Evolutionary conservation across 2,329 filamentous ascomycete species (phyloP).

Genomic region (Aureobasidium sp.): DNA sequence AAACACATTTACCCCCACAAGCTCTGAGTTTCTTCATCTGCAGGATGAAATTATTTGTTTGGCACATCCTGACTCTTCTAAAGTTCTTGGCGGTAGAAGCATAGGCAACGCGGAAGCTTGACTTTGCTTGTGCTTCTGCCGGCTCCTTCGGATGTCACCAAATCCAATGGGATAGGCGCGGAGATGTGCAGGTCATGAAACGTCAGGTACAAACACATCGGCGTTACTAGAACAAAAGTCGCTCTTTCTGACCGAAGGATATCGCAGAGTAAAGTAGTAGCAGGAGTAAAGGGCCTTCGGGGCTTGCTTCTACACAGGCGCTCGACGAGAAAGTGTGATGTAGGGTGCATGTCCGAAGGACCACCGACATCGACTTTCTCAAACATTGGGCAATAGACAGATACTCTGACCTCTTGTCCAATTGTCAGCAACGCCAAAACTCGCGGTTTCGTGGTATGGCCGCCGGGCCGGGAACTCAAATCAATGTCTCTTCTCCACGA

Average conservation of each 20-base stretch:
- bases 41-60: neutral
- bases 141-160: neutral
- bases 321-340: neutral
- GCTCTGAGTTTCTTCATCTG: no score
- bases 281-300: neutral
- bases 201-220: neutral
- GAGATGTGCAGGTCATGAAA: neutral
- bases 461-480: neutral
- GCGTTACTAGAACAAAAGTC: neutral
- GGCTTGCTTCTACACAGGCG: neutral
- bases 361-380: neutral
- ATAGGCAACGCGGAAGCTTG: conserved; percentile 4
- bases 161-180: neutral
- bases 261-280: neutral
- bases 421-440: neutral
- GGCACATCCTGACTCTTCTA: neutral
- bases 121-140: neutral
- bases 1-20: neutral
- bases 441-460: neutral
- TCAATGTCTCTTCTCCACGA: conserved; percentile 8
- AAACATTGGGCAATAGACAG: neutral
- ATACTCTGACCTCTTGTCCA: neutral
- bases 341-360: neutral
- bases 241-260: neutral
- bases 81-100: neutral